phyloP scores from a whole-genome alignment of 1,139 yeast genomes.

The Sugiyamaella xylanicola region DNA sequence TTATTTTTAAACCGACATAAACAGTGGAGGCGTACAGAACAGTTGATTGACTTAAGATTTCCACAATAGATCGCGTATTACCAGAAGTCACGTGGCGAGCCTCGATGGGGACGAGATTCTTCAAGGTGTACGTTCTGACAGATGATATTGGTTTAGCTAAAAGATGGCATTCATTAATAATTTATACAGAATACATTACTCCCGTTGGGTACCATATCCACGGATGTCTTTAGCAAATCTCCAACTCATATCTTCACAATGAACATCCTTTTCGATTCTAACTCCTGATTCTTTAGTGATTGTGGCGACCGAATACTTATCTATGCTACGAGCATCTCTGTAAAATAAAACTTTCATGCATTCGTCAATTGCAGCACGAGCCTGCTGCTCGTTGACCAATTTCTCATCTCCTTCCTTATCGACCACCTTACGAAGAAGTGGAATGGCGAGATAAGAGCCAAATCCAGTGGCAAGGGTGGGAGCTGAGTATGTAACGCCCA shows the following conservation, averaged over 20 bases:
- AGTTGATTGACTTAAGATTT: too few species aligned
- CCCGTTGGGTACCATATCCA: slow-evolving; percentile 77
- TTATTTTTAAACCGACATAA: too few species aligned
- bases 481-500: slow-evolving; percentile 88
- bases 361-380: slow-evolving; percentile 71
- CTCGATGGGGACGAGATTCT: too few species aligned
- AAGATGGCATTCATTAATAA: too few species aligned
- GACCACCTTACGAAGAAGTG: slow-evolving; percentile 81
- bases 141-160: too few species aligned
- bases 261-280: slow-evolving; percentile 63
- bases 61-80: too few species aligned
- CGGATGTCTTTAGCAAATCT: slow-evolving; percentile 81
- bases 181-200: neutral
- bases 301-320: slow-evolving; percentile 82
- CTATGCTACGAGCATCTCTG: slow-evolving; percentile 93
- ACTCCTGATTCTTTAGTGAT: slow-evolving; percentile 63
- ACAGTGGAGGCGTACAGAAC: too few species aligned
- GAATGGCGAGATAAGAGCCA: slow-evolving; percentile 93
- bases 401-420: slow-evolving; percentile 74
- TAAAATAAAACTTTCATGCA: slow-evolving; percentile 94
- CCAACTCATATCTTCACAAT: slow-evolving; percentile 83
- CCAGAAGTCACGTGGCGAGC: too few species aligned
- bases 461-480: slow-evolving; percentile 95
- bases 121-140: too few species aligned
- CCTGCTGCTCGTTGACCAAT: slow-evolving; percentile 71